phyloP scores from a whole-genome alignment of 371 early-diverging fungal genomes.

The Apophysomyces elegans region DNA sequence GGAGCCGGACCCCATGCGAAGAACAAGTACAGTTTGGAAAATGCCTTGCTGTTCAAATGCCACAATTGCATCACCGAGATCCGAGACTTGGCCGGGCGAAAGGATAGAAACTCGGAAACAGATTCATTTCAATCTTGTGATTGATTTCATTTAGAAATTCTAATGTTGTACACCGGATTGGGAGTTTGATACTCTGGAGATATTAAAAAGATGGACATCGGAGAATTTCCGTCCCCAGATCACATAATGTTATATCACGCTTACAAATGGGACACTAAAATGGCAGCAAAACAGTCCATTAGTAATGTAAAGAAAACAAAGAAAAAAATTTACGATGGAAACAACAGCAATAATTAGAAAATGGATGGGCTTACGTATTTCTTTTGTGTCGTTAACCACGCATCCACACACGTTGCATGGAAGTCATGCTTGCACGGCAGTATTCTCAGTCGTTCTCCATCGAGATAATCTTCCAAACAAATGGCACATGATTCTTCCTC shows the following conservation, averaged over 20 bases:
- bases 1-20: constrained; percentile 33
- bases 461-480: constrained; percentile 89
- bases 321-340: neutral
- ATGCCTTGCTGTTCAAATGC: constrained; percentile 33
- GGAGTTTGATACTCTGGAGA: constrained; percentile 5
- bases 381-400: constrained; percentile 78
- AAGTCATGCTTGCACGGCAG: constrained; percentile 92
- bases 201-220: constrained; percentile 1
- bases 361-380: constrained; percentile 58
- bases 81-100: constrained; percentile 8
- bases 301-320: neutral
- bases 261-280: constrained; percentile 9
- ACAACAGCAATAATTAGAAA: too few relatives aligned
- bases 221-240: neutral
- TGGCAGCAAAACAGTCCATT: neutral
- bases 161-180: neutral
- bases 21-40: constrained; percentile 42
- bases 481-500: constrained; percentile 86
- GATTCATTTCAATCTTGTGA: constrained; percentile 7
- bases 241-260: constrained; percentile 5
- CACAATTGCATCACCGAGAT: constrained; percentile 35
- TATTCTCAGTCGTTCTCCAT: constrained; percentile 74
- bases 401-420: constrained; percentile 90
- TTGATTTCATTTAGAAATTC: neutral
- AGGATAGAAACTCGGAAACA: constrained; percentile 5